Base-by-base conservation (phyloP, 768 basidiomycete genomes). In the Mycena galericulata region DNA sequence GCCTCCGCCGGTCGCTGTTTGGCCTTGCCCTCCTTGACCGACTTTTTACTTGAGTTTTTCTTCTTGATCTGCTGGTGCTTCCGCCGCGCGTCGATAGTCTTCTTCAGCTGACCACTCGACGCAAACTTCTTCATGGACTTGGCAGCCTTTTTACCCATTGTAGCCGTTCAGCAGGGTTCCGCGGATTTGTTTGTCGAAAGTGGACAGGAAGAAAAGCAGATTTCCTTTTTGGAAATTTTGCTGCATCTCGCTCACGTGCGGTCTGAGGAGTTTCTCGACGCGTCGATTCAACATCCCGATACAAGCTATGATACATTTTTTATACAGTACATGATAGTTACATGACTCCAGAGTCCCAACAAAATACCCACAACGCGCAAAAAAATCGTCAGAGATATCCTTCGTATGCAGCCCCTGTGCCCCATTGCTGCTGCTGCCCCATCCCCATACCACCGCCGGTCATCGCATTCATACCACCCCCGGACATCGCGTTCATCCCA, bases 61-160 rank as follows among this genome's bases (percentile, higher is more conserved):
- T 91, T 92, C 74, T 88, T 87, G 68, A 88, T 82, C 75, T 94
- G 87, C 75, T 95, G 91, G 73, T 91, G 88, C 73, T 95, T 93
- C 65, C 90, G 88, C n/a, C 97, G 85, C 7, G 90, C 87, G 73
- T 94, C 86, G 56, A 99, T 98, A 22, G 90, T 88, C 71, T 94
- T 92, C 75, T 95, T 94, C 59, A 99, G 88, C 75, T 92, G 90
- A 1, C 97, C 97, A 65, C 93, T 95, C 4, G 93, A 84, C 11
- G 91, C 93, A 73, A 97, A 97, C 81, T 97, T 96, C 76, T 91
- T 90, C 14, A 92, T 92, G 0, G 94, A 88, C 79, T 97, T 97
- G 41, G 88, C 81, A 22, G 90, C 88, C 72, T 92, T 95, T 73
- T 80, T 84, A 14, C 81, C 84, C 85, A 85, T 85, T 26, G 40